A percentile compares a stretch with the other conserved stretches of the same genome.
phyloP scores from a whole-genome alignment of 306 rosid species.

The Casuarina glauca region DNA sequence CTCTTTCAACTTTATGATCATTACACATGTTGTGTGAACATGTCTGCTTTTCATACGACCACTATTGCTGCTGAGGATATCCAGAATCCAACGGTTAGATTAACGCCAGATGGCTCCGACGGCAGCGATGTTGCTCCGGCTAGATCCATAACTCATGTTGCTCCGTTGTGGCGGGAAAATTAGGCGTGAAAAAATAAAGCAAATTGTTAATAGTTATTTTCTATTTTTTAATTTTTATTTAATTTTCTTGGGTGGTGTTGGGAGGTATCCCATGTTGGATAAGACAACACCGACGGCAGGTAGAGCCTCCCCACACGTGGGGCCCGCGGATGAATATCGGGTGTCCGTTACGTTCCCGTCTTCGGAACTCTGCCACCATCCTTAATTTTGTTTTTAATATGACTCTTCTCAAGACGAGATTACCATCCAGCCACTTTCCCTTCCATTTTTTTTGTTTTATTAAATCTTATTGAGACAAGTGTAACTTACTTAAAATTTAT shows the following conservation, averaged over 20 bases:
- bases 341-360: slow-evolving; percentile 48
- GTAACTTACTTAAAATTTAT: too few species aligned
- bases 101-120: slow-evolving; percentile 22
- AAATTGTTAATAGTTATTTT: background rate
- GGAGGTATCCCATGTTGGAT: slow-evolving; percentile 39
- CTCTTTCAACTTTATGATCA: slow-evolving; percentile 46
- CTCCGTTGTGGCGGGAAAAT: slow-evolving; percentile 56
- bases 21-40: slow-evolving; percentile 46
- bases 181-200: background rate
- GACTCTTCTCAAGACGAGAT: slow-evolving; percentile 1
- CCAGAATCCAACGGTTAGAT: slow-evolving; percentile 28
- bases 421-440: slow-evolving; percentile 8
- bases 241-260: background rate
- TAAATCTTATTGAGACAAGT: too few species aligned
- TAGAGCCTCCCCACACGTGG: slow-evolving; percentile 48
- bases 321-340: slow-evolving; percentile 48
- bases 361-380: slow-evolving; percentile 23
- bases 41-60: slow-evolving; percentile 32
- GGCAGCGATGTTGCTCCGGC: slow-evolving; percentile 2
- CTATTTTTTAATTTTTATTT: background rate
- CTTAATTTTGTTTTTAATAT: background rate
- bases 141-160: slow-evolving; percentile 37
- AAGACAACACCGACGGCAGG: slow-evolving; percentile 86
- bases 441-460: background rate
- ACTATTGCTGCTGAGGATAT: background rate